Conservation (phyloP, 345 rosid species). For the Eucalyptus guilfoylei region DNA sequence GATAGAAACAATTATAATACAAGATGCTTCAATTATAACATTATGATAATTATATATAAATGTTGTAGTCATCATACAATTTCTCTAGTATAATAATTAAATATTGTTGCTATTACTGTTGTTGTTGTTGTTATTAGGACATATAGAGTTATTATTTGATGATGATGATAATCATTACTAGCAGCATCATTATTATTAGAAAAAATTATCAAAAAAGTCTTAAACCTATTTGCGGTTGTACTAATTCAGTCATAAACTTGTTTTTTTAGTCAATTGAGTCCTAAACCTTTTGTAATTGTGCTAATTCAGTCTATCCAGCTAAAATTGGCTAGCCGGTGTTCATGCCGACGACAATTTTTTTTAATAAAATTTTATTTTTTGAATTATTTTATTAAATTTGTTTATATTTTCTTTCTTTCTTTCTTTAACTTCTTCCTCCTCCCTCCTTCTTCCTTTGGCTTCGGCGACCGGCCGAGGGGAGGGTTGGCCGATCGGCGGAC, state of each 20-base stretch:
- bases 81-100: not conserved
- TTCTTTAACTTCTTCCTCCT: too few species aligned
- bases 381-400: too few species aligned
- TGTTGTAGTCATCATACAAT: not conserved
- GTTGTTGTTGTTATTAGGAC: not conserved
- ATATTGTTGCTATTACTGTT: not conserved
- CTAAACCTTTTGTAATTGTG: too few species aligned
- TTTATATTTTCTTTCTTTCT: too few species aligned
- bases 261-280: too few species aligned
- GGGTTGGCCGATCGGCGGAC: fast-evolving
- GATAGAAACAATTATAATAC: not conserved
- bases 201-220: fast-evolving
- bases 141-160: not conserved
- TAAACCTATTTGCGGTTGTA: fast-evolving
- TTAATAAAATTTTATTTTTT: too few species aligned
- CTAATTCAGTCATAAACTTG: fast-evolving
- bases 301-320: fast-evolving
- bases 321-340: fast-evolving
- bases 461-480: fast-evolving
- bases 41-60: not conserved
- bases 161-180: not conserved
- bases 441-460: too few species aligned
- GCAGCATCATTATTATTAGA: not conserved
- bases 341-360: fast-evolving
- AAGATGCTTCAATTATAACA: not conserved